Percentiles rank a stretch among this genome's conserved stretches.
Evolutionary conservation across 2,329 filamentous ascomycete species (phyloP).

Genomic region (Zopfia rhizophila): DNA sequence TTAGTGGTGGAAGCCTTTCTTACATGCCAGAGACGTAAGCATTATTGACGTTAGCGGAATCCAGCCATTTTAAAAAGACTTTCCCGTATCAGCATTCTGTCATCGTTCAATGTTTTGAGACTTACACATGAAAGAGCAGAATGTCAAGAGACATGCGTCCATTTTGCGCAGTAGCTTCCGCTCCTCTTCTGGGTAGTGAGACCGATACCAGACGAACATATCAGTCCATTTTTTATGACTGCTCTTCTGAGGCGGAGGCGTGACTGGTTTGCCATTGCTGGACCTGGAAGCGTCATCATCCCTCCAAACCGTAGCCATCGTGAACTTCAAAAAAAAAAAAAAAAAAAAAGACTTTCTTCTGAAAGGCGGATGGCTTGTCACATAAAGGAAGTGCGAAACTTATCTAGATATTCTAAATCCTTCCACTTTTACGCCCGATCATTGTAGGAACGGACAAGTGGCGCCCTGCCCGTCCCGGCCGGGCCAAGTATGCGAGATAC

Average conservation of each 20-base stretch:
- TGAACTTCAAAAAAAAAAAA: background rate
- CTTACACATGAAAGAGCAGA: constrained; percentile 27
- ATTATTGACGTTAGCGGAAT: constrained; percentile 13
- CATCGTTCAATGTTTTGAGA: background rate
- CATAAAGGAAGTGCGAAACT: no score
- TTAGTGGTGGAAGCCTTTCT: no score
- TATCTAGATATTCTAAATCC: no score
- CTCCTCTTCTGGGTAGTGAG: constrained; percentile 30
- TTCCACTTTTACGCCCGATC: no score
- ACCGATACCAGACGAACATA: constrained; percentile 35
- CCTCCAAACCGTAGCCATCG: constrained; percentile 13
- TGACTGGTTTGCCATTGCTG: background rate
- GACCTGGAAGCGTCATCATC: constrained; percentile 3
- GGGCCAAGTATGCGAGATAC: no score
- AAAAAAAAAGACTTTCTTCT: background rate
- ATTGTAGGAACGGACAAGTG: no score
- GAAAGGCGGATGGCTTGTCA: no score
- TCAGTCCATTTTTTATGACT: constrained; percentile 27
- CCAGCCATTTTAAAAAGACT: background rate
- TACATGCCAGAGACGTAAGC: constrained; percentile 36
- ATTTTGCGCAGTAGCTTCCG: constrained; percentile 32
- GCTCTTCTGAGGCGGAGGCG: background rate
- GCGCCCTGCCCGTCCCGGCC: no score
- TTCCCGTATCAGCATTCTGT: no score
- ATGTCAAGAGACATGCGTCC: constrained; percentile 29